Percentiles rank a stretch among this genome's conserved stretches.
Evolutionary conservation across 192 early-diverging fungal species (phyloP).

Genomic region (Allomyces javanicus): DNA sequence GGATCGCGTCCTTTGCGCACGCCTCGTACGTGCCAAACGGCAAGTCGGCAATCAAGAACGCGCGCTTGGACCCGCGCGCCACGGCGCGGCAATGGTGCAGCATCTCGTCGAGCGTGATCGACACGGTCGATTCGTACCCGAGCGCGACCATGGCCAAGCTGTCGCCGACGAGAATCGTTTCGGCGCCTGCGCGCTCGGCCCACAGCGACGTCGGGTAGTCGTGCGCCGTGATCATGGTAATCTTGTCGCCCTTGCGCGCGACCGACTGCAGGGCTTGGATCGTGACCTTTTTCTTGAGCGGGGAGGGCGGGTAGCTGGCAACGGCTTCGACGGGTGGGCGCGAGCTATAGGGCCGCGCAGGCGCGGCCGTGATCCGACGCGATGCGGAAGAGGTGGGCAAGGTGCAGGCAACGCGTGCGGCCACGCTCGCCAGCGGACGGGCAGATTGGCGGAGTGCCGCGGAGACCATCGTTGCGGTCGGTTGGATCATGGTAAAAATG

Average conservation of each 20-base stretch:
- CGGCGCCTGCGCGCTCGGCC: slow-evolving; percentile 63
- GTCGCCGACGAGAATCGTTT: slow-evolving; percentile 83
- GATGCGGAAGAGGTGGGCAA: too few relatives aligned
- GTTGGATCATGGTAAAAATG: too few relatives aligned
- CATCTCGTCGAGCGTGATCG: slow-evolving; percentile 87
- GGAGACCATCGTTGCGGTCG: too few relatives aligned
- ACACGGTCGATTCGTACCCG: slow-evolving; percentile 67
- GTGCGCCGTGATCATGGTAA: slow-evolving; percentile 88
- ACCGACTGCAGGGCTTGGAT: slow-evolving; percentile 56
- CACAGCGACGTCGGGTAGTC: slow-evolving; percentile 83
- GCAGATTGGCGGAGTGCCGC: too few relatives aligned
- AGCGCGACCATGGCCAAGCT: slow-evolving; percentile 92
- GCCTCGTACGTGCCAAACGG: slow-evolving; percentile 85
- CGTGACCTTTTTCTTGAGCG: slow-evolving; percentile 60
- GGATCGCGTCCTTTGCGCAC: slow-evolving; percentile 49
- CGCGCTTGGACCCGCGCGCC: slow-evolving; percentile 47
- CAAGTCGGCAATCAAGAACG: slow-evolving; percentile 78
- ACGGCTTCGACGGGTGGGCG: too few relatives aligned
- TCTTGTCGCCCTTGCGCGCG: slow-evolving; percentile 49
- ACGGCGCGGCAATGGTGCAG: slow-evolving; percentile 84
- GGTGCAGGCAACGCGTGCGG: too few relatives aligned
- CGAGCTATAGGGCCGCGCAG: too few relatives aligned
- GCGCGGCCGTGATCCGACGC: too few relatives aligned
- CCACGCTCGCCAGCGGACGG: too few relatives aligned
- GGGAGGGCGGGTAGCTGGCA: not conserved